These are phyloP conservation scores for Penicillium pancosmium DNA, from an alignment of 495 filamentous ascomycete genomes.

Conservation along the genomic window DNA sequence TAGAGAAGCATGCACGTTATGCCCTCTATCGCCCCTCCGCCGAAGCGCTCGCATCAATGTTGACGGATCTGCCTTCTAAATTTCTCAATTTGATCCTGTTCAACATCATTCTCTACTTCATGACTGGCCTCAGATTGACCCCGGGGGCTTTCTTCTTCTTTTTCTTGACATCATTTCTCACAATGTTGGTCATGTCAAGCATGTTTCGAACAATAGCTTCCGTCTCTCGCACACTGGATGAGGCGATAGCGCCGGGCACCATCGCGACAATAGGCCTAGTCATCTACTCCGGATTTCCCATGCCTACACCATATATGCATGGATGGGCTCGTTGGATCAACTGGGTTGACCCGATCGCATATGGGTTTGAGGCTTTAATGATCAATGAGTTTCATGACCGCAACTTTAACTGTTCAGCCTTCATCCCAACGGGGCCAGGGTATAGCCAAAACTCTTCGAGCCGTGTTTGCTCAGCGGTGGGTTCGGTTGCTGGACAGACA, in stretches of 20 bases:
- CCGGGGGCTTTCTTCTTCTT: constrained; percentile 3
- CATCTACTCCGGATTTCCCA: constrained; percentile 87
- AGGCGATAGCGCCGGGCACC: background rate
- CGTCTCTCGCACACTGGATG: constrained; percentile 4
- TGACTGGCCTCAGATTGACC: background rate
- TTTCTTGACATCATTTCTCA: background rate
- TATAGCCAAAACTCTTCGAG: background rate
- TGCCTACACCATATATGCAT: constrained; percentile 71
- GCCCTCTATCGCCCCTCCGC: constrained; percentile 5
- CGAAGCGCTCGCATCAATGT: constrained; percentile 1
- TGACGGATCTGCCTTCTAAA: background rate
- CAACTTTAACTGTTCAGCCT: constrained; percentile 1
- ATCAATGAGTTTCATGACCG: constrained; percentile 65
- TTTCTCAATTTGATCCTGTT: background rate
- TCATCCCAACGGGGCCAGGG: constrained; percentile 4
- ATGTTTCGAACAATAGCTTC: constrained; percentile 6
- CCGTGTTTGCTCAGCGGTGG: constrained; percentile 6
- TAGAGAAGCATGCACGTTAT: constrained; percentile 5
- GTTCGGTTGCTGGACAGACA: constrained; percentile 10
- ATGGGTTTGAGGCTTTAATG: constrained; percentile 84
- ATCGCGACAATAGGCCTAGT: background rate
- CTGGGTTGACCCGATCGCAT: constrained; percentile 82
- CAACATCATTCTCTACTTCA: constrained; percentile 1
- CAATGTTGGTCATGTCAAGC: constrained; percentile 2
- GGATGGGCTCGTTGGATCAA: constrained; percentile 85